Evolutionary conservation across 2,329 filamentous ascomycete species (phyloP).

Genomic region (Cladosporium sp.): DNA sequence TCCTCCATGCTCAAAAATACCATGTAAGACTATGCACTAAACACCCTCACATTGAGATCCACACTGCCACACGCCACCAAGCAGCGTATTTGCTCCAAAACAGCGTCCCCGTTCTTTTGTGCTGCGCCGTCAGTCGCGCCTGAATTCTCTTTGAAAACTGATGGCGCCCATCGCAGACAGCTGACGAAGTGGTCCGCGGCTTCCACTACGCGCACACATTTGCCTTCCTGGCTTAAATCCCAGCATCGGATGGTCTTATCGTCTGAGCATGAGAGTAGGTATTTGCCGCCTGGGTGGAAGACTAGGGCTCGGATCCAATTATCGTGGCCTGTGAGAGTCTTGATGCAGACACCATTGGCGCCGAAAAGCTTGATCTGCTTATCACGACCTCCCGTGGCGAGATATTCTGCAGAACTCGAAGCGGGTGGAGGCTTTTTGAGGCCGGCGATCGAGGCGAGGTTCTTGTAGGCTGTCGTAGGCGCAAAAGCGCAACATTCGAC

Average conservation of each 20-base stretch:
- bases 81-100: conserved; percentile 69
- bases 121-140: conserved; percentile 26
- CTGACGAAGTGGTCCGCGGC: conserved; percentile 81
- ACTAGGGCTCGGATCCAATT: conserved; percentile 88
- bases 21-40: conserved; percentile 53
- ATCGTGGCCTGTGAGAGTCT: conserved; percentile 82
- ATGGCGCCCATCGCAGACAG: conserved; percentile 84
- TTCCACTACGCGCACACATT: conserved; percentile 78
- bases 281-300: conserved; percentile 91
- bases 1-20: not conserved
- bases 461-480: conserved; percentile 73
- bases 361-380: conserved; percentile 93
- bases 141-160: conserved; percentile 61
- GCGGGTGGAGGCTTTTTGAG: conserved; percentile 77
- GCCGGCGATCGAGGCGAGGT: conserved; percentile 75
- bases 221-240: conserved; percentile 88
- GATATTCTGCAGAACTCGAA: conserved; percentile 77
- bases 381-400: conserved; percentile 85
- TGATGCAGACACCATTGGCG: conserved; percentile 77
- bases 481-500: conserved; percentile 87
- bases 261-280: conserved; percentile 79
- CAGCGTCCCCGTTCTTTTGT: conserved; percentile 43
- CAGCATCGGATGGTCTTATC: conserved; percentile 93
- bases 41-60: conserved; percentile 75
- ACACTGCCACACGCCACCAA: conserved; percentile 87